A percentile compares a stretch with the other conserved stretches of the same genome.
phyloP scores from a whole-genome alignment of 1,284 basidiomycete species.

The Malassezia brasiliensis region DNA sequence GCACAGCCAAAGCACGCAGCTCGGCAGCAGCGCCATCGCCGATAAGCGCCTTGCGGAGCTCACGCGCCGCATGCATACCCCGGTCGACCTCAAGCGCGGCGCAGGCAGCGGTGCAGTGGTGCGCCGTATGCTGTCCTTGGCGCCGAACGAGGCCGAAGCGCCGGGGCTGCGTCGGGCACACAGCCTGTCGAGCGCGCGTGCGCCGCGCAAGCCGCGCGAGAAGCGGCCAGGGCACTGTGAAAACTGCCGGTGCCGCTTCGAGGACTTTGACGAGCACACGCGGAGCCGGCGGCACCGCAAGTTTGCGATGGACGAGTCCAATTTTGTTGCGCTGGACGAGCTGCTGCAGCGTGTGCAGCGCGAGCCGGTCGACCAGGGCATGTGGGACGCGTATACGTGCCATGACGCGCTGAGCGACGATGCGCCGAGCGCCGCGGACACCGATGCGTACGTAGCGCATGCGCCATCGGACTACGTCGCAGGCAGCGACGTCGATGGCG shows the following conservation, averaged over 20 bases:
- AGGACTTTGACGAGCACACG: constrained; percentile 83
- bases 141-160: constrained; percentile 13
- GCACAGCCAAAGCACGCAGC: constrained; percentile 16
- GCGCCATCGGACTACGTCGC: neutral
- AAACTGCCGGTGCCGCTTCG: constrained; percentile 83
- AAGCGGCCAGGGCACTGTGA: constrained; percentile 96
- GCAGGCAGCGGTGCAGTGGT: constrained; percentile 24
- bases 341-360: constrained; percentile 63
- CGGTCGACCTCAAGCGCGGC: constrained; percentile 14
- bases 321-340: constrained; percentile 73
- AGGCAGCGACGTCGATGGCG: neutral
- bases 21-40: constrained; percentile 19
- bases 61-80: constrained; percentile 30
- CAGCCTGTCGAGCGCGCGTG: constrained; percentile 21
- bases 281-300: constrained; percentile 66
- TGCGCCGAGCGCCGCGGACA: neutral
- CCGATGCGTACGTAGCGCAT: neutral
- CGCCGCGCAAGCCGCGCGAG: constrained; percentile 51
- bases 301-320: constrained; percentile 69
- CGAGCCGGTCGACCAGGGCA: constrained; percentile 7
- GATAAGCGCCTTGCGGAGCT: constrained; percentile 35
- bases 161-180: constrained; percentile 6
- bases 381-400: neutral
- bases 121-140: constrained; percentile 31
- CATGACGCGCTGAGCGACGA: neutral